A percentile compares a stretch with the other conserved stretches of the same genome.
phyloP scores from a whole-genome alignment of 2,329 filamentous ascomycete genomes.

The Trichoderma koningiopsis region DNA sequence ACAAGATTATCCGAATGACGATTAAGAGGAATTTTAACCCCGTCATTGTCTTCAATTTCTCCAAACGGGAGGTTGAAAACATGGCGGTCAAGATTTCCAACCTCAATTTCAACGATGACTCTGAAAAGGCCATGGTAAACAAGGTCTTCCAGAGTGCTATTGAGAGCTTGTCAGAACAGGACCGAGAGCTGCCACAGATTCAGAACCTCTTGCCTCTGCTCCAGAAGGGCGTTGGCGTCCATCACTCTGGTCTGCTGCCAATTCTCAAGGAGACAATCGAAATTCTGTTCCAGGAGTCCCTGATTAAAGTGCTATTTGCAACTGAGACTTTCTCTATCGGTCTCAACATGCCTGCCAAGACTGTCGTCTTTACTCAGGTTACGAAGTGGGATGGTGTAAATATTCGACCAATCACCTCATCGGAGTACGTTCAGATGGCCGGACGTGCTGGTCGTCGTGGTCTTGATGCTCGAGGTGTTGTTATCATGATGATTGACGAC shows the following conservation, averaged over 20 bases:
- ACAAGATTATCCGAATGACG: slow-evolving; percentile 98
- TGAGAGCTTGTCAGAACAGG: slow-evolving; percentile 87
- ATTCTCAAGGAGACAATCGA: slow-evolving; percentile 99
- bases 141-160: slow-evolving; percentile 95
- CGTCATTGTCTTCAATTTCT: slow-evolving; percentile 99
- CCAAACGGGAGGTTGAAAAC: slow-evolving; percentile 93
- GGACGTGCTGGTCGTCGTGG: slow-evolving; percentile 95
- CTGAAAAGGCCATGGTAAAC: slow-evolving; percentile 89
- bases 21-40: slow-evolving; percentile 97
- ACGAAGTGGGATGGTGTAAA: slow-evolving; percentile 89
- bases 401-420: slow-evolving; percentile 83
- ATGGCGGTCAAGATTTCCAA: slow-evolving; percentile 84
- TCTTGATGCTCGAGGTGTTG: slow-evolving; percentile 95
- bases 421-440: slow-evolving; percentile 98
- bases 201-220: slow-evolving; percentile 85
- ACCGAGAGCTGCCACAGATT: slow-evolving; percentile 87
- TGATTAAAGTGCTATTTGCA: slow-evolving; percentile 97
- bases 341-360: slow-evolving; percentile 98
- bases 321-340: slow-evolving; percentile 99
- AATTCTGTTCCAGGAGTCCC: slow-evolving; percentile 95
- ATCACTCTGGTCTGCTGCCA: slow-evolving; percentile 92
- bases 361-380: slow-evolving; percentile 97
- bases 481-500: slow-evolving; percentile 99
- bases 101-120: slow-evolving; percentile 93
- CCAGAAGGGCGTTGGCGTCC: slow-evolving; percentile 90